These are phyloP conservation scores for Conticribra guillardii DNA, from an alignment of 108 stramenopile species.

Conservation along the genomic window DNA sequence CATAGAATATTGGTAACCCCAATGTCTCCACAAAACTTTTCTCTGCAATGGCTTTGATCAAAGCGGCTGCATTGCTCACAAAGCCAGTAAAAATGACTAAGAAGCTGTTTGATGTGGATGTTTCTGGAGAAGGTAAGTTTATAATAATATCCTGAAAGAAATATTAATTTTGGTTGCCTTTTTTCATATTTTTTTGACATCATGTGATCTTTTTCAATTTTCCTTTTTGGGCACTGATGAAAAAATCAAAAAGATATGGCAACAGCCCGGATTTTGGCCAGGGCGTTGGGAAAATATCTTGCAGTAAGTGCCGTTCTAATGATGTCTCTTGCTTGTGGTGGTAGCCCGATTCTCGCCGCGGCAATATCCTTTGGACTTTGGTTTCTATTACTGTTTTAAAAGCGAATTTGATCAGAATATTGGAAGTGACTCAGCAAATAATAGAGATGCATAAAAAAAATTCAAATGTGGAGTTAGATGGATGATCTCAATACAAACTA, in stretches of 20 bases:
- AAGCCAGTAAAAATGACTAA: slow-evolving; percentile 24
- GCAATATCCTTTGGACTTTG: slow-evolving; percentile 5
- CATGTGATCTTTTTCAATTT: no score
- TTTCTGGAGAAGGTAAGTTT: slow-evolving; percentile 8
- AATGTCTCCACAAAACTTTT: slow-evolving; percentile 20
- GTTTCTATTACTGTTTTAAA: slow-evolving; percentile 2
- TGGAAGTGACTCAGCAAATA: no score
- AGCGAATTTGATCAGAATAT: no score
- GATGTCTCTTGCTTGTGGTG: slow-evolving; percentile 14
- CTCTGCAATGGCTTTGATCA: slow-evolving; percentile 26
- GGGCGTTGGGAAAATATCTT: slow-evolving; percentile 13
- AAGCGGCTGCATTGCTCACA: slow-evolving; percentile 9
- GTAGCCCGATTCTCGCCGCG: background rate
- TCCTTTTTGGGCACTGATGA: background rate
- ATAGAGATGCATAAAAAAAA: no score
- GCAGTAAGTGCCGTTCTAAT: slow-evolving; percentile 13
- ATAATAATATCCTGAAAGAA: background rate
- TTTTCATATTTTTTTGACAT: no score
- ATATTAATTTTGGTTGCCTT: no score
- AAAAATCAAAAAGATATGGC: background rate
- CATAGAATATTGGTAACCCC: slow-evolving; percentile 13
- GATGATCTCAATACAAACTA: no score
- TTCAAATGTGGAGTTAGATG: no score
- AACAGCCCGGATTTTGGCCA: background rate
- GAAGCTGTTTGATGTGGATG: slow-evolving; percentile 22